phyloP scores from a whole-genome alignment of 108 stramenopile species.

The Cylindrotheca closterium region DNA sequence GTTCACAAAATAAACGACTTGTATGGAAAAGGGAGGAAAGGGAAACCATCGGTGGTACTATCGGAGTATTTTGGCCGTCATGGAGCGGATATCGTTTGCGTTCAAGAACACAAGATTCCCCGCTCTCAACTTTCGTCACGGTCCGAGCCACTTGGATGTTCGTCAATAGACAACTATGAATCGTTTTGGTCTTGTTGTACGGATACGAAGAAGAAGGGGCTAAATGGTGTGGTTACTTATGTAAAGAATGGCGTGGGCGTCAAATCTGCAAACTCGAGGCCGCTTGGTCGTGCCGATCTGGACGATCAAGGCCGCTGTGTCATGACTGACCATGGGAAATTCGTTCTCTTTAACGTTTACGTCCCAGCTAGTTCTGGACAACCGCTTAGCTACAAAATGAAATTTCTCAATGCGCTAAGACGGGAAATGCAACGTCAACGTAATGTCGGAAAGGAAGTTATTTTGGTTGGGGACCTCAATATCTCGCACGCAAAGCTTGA shows the following conservation, averaged over 20 bases:
- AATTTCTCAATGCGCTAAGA: conserved; percentile 78
- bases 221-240: conserved; percentile 92
- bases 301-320: conserved; percentile 88
- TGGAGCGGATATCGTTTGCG: conserved; percentile 73
- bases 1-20: conserved; percentile 57
- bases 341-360: conserved; percentile 91
- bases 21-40: conserved; percentile 15
- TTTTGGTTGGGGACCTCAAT: conserved; percentile 91
- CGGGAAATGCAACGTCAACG: conserved; percentile 70
- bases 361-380: conserved; percentile 72
- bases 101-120: conserved; percentile 93
- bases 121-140: conserved; percentile 56
- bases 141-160: conserved; percentile 60
- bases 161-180: conserved; percentile 66
- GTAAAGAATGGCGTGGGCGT: conserved; percentile 52
- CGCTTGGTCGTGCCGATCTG: conserved; percentile 60
- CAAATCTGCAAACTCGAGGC: conserved; percentile 47
- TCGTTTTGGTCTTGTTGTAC: conserved; percentile 84
- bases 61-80: conserved; percentile 60
- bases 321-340: conserved; percentile 89
- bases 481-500: conserved; percentile 62
- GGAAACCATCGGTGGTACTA: conserved; percentile 22
- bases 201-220: conserved; percentile 53
- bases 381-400: conserved; percentile 69
- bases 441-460: conserved; percentile 48